These are phyloP conservation scores for Agaricus subrufescens DNA, from an alignment of 768 basidiomycete species.

Conservation along the genomic window DNA sequence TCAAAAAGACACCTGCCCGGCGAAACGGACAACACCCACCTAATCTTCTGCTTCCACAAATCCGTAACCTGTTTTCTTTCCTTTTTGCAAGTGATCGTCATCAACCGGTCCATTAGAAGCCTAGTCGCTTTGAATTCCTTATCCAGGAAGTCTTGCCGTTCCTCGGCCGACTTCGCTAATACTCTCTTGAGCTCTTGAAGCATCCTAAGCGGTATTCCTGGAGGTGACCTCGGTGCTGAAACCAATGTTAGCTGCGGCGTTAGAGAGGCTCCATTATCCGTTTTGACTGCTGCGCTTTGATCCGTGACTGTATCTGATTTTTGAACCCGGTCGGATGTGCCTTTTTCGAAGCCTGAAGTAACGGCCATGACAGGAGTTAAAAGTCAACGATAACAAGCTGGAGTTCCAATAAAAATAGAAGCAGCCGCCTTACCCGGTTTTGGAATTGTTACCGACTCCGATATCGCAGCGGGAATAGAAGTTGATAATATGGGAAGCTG, in stretches of 20 bases:
- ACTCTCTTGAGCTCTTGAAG: neutral
- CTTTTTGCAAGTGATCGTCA: constrained; percentile 41
- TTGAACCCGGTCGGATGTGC: neutral
- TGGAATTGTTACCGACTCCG: too few species aligned
- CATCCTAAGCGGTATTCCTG: constrained; percentile 1
- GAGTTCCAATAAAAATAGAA: neutral
- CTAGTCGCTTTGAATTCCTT: constrained; percentile 51
- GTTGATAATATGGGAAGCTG: neutral
- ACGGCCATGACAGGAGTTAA: neutral
- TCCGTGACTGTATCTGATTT: neutral
- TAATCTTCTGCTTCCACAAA: constrained; percentile 43
- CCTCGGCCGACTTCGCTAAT: constrained; percentile 30
- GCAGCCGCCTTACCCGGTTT: neutral
- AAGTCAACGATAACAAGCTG: neutral
- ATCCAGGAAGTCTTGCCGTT: constrained; percentile 43
- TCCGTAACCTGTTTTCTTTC: constrained; percentile 44
- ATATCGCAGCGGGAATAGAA: neutral
- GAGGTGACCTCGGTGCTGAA: neutral
- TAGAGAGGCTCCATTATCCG: neutral
- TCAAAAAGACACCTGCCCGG: neutral
- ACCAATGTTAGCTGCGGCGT: neutral
- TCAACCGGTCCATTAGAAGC: constrained; percentile 41
- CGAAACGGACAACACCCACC: constrained; percentile 39
- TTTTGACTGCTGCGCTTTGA: neutral
- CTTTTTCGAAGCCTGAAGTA: neutral